phyloP scores from a whole-genome alignment of 1,284 basidiomycete species.

The Trichosporon inkin region DNA sequence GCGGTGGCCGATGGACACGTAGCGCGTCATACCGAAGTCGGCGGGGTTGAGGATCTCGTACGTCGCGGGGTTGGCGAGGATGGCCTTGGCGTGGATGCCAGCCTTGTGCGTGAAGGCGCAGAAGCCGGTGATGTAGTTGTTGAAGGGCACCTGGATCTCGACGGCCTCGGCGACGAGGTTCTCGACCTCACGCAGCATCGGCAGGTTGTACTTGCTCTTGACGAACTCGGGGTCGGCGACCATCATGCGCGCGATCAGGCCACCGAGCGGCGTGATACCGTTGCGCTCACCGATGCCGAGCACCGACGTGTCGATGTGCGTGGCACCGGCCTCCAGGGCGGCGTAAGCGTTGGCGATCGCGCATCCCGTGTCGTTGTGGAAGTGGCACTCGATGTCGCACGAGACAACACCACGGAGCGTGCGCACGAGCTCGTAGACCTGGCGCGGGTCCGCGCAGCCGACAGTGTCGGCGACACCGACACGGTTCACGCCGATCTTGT shows the following conservation, averaged over 20 bases:
- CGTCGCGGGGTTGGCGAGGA: slow-evolving; percentile 98
- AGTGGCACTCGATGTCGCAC: slow-evolving; percentile 96
- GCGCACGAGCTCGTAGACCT: slow-evolving; percentile 97
- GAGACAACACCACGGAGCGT: slow-evolving; percentile 91
- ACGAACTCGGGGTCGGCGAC: slow-evolving; percentile 96
- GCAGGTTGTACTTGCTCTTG: slow-evolving; percentile 98
- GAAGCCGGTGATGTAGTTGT: slow-evolving; percentile 72
- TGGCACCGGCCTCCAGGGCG: slow-evolving; percentile 97
- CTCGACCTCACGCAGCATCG: slow-evolving; percentile 96
- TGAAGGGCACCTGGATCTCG: slow-evolving; percentile 93
- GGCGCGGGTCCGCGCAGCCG: slow-evolving; percentile 96
- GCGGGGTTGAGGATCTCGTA: slow-evolving; percentile 83
- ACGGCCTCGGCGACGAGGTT: slow-evolving; percentile 99
- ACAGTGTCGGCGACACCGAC: slow-evolving; percentile 99
- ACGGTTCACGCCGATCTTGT: slow-evolving; percentile 99
- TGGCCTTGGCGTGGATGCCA: slow-evolving; percentile 99
- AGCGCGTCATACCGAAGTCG: slow-evolving; percentile 96
- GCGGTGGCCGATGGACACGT: slow-evolving; percentile 97
- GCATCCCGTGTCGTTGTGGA: slow-evolving; percentile 93
- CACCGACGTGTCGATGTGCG: slow-evolving; percentile 90
- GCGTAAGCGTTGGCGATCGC: slow-evolving; percentile 99
- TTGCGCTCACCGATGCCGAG: slow-evolving; percentile 99
- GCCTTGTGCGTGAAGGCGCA: slow-evolving; percentile 99
- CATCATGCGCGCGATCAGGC: slow-evolving; percentile 87
- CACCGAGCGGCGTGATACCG: slow-evolving; percentile 96